phyloP scores from a whole-genome alignment of 352 stramenopile genomes.

The Detonula confervacea region DNA sequence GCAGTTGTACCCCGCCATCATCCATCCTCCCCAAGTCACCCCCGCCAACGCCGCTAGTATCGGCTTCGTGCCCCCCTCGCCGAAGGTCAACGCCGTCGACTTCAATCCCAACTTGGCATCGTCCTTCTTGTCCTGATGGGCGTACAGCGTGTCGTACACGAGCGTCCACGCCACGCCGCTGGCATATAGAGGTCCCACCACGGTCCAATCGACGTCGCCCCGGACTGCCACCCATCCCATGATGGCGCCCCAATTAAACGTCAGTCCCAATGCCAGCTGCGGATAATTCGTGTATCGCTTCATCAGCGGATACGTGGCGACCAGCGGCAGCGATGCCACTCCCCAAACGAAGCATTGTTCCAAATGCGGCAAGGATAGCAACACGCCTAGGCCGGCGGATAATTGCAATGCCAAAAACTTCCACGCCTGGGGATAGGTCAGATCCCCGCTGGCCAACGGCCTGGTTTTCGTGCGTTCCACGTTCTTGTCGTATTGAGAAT shows the following conservation, averaged over 20 bases:
- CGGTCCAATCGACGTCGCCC: constrained; percentile 76
- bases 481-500: constrained; percentile 95
- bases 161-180: constrained; percentile 96
- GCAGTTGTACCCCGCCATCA: constrained; percentile 79
- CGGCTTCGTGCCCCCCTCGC: constrained; percentile 90
- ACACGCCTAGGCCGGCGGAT: constrained; percentile 90
- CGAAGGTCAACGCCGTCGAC: constrained; percentile 96
- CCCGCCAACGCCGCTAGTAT: constrained; percentile 85
- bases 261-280: constrained; percentile 95
- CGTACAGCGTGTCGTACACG: constrained; percentile 99
- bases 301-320: constrained; percentile 96
- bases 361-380: constrained; percentile 93
- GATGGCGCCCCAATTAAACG: constrained; percentile 98
- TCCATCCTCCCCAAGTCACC: constrained; percentile 58
- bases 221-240: constrained; percentile 86
- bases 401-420: constrained; percentile 94
- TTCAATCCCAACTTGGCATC: constrained; percentile 95
- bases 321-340: constrained; percentile 91
- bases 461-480: constrained; percentile 94
- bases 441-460: constrained; percentile 91
- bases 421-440: constrained; percentile 91
- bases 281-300: constrained; percentile 98
- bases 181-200: constrained; percentile 94
- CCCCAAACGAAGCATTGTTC: constrained; percentile 93
- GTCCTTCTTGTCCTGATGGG: constrained; percentile 98